Percentiles rank a stretch among this genome's conserved stretches.
Evolutionary conservation across 768 basidiomycete species (phyloP).

Genomic region (Cystobasidium onofrii): DNA sequence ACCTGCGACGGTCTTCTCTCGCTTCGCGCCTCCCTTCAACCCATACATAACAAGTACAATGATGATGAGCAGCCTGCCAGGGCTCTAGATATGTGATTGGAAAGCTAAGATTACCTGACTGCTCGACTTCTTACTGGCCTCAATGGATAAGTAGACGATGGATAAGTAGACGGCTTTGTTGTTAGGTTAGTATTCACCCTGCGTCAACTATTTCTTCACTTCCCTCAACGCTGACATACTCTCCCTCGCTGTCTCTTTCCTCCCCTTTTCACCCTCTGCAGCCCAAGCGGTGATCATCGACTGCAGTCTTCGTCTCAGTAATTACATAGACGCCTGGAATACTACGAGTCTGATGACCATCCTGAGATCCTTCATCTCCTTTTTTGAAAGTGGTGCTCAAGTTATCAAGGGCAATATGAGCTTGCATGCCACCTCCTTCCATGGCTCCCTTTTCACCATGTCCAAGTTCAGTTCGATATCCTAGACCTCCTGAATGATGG

Average conservation of each 20-base stretch:
- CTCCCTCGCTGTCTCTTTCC: too few species aligned
- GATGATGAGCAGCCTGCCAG: too few species aligned
- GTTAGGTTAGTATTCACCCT: too few species aligned
- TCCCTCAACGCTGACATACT: background rate
- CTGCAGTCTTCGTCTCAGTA: constrained; percentile 12
- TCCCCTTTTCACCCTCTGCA: too few species aligned
- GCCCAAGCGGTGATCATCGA: constrained; percentile 12
- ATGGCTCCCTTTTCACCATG: background rate
- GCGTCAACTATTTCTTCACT: background rate
- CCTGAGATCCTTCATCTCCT: constrained; percentile 5
- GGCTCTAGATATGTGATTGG: too few species aligned
- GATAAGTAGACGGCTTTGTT: too few species aligned
- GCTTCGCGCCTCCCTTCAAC: too few species aligned
- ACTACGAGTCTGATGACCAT: background rate
- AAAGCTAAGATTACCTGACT: too few species aligned
- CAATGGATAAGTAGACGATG: too few species aligned
- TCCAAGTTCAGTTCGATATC: background rate
- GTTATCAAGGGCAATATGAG: background rate
- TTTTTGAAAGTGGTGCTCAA: background rate
- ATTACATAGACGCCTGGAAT: constrained; percentile 10
- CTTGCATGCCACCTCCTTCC: background rate
- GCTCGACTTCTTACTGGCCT: too few species aligned
- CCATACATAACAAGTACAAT: too few species aligned
- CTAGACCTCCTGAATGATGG: background rate
- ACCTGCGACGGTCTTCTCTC: too few species aligned